phyloP scores from a whole-genome alignment of 2,329 filamentous ascomycete genomes.

The Epichloe sylvatica region DNA sequence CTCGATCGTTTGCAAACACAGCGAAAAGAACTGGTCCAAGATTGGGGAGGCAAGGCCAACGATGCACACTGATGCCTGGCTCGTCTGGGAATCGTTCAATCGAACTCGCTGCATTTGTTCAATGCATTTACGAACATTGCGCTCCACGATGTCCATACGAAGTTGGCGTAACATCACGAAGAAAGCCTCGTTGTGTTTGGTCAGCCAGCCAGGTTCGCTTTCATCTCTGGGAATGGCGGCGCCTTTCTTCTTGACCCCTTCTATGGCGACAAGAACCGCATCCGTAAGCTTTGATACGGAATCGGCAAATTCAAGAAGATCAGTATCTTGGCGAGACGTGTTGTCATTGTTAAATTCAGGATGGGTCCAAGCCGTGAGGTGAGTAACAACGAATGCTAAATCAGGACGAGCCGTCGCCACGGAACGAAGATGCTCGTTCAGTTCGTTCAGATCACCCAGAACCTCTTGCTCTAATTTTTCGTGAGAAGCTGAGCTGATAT shows the following conservation, averaged over 20 bases:
- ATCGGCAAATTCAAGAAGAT: slow-evolving; percentile 36
- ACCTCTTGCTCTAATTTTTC: slow-evolving; percentile 21
- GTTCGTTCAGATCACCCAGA: slow-evolving; percentile 20
- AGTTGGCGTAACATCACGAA: slow-evolving; percentile 42
- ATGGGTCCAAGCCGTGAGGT: slow-evolving; percentile 52
- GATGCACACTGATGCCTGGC: slow-evolving; percentile 18
- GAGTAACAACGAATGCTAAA: slow-evolving; percentile 49
- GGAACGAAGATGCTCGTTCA: slow-evolving; percentile 28
- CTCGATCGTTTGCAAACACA: slow-evolving; percentile 43
- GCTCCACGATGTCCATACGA: slow-evolving; percentile 41
- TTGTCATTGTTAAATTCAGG: slow-evolving; percentile 12
- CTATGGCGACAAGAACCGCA: slow-evolving; percentile 63
- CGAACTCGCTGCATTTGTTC: slow-evolving; percentile 20
- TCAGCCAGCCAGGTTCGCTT: slow-evolving; percentile 24
- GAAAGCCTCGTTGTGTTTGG: slow-evolving; percentile 34
- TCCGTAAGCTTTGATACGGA: slow-evolving; percentile 54
- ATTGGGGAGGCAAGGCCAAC: slow-evolving; percentile 44
- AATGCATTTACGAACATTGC: slow-evolving; percentile 25
- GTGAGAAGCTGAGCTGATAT: slow-evolving; percentile 30
- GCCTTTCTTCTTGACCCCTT: slow-evolving; percentile 49
- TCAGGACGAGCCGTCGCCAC: slow-evolving; percentile 33
- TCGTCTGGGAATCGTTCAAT: slow-evolving; percentile 13
- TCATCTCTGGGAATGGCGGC: slow-evolving; percentile 23
- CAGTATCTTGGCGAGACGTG: slow-evolving; percentile 4
- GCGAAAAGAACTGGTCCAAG: slow-evolving; percentile 54